phyloP scores from a whole-genome alignment of 306 rosid species.

The Dryas alaskensis region DNA sequence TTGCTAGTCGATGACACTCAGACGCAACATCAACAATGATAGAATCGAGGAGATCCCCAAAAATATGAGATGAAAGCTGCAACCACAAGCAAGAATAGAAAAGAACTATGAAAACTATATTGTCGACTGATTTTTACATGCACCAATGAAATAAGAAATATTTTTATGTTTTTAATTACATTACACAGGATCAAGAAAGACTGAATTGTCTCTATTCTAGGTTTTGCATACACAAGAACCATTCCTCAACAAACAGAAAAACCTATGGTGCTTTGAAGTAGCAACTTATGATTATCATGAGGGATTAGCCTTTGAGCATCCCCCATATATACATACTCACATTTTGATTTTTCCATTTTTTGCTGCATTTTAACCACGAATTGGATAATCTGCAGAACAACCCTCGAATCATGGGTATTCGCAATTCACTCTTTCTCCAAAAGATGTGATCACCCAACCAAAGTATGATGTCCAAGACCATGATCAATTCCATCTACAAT shows the following conservation, averaged over 20 bases:
- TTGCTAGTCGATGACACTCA: conserved; percentile 89
- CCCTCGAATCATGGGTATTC: neutral
- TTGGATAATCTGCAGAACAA: neutral
- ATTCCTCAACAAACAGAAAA: neutral
- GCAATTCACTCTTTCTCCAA: neutral
- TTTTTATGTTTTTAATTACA: neutral
- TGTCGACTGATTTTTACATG: neutral
- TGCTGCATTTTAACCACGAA: neutral
- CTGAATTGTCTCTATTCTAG: neutral
- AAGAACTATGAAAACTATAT: conserved; percentile 5
- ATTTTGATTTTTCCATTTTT: neutral
- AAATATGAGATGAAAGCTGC: conserved; percentile 74
- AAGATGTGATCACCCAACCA: neutral
- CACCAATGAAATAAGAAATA: neutral
- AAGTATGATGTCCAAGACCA: neutral
- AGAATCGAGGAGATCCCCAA: conserved; percentile 84
- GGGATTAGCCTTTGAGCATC: neutral
- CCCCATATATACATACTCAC: neutral
- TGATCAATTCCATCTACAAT: neutral
- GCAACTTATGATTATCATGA: neutral
- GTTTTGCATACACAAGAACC: neutral
- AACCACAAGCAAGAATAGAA: conserved; percentile 37
- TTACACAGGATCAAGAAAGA: neutral
- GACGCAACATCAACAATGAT: conserved; percentile 92
- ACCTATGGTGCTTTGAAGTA: neutral